Conservation (phyloP, 108 stramenopile genomes). For the Conticribra weissflogii region DNA sequence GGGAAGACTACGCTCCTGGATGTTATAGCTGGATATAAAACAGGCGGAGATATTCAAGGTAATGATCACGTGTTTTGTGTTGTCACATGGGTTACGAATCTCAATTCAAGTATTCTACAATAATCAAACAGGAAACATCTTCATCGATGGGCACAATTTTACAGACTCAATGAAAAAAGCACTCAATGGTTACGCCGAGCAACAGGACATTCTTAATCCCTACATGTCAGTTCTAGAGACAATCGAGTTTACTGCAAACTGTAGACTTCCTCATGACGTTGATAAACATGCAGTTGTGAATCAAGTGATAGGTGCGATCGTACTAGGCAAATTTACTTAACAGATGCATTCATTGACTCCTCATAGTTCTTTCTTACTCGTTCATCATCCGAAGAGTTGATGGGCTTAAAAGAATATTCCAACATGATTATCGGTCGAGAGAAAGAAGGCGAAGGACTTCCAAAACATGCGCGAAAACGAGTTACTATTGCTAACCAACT, state of each 20-base stretch:
- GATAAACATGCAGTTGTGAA: conserved; percentile 22
- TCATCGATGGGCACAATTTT: no score
- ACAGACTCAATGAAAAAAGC: conserved; percentile 38
- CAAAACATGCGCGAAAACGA: conserved; percentile 47
- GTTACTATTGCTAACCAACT: conserved; percentile 43
- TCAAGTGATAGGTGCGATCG: conserved; percentile 25
- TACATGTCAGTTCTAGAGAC: conserved; percentile 44
- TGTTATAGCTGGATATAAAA: conserved; percentile 78
- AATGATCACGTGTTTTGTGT: no score
- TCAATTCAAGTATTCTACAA: no score
- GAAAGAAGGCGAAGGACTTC: conserved; percentile 37
- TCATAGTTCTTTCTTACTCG: no score
- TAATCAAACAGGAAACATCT: no score
- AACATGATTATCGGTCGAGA: conserved; percentile 36
- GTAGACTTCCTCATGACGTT: conserved; percentile 21
- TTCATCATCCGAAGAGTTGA: no score
- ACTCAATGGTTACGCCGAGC: conserved; percentile 43
- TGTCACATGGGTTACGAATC: no score
- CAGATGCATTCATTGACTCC: no score
- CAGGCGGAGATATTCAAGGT: conserved; percentile 58
- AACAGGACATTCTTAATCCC: conserved; percentile 44
- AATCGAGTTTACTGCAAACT: conserved; percentile 36
- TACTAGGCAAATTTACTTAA: no score
- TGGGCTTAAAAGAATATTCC: conserved; percentile 22
- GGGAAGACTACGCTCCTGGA: conserved; percentile 78